These are phyloP conservation scores for Carex arenaria DNA, from an alignment of 202 grass and related monocot species.

Conservation along the genomic window DNA sequence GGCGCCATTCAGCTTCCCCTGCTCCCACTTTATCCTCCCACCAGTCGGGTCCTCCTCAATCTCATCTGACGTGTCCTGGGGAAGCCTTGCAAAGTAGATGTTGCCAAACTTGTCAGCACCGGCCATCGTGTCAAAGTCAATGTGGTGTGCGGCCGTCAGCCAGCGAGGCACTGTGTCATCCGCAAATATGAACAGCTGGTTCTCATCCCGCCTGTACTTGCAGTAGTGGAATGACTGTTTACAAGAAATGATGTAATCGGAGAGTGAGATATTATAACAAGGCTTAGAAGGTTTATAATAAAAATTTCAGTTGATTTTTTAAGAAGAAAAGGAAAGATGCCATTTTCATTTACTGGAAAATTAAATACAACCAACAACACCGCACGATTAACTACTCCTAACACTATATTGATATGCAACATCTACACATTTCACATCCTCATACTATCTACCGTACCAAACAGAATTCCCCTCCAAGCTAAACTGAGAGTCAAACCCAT, in stretches of 20 bases:
- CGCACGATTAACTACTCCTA: too few relatives aligned
- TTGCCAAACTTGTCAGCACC: slow-evolving; percentile 97
- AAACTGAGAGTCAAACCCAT: too few relatives aligned
- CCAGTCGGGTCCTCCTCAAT: slow-evolving; percentile 99
- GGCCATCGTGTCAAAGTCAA: slow-evolving; percentile 99
- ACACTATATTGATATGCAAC: too few relatives aligned
- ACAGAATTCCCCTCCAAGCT: too few relatives aligned
- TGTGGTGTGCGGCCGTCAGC: slow-evolving; percentile 86
- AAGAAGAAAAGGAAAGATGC: too few relatives aligned
- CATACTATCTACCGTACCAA: too few relatives aligned
- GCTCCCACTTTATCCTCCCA: slow-evolving; percentile 96
- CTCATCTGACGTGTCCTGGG: slow-evolving; percentile 91
- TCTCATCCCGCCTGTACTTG: slow-evolving; percentile 95
- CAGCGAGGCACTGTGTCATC: slow-evolving; percentile 93
- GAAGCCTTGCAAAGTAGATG: slow-evolving; percentile 89
- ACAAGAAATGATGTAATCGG: not conserved
- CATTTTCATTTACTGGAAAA: too few relatives aligned
- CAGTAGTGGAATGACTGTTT: slow-evolving; percentile 95
- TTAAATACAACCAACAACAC: too few relatives aligned
- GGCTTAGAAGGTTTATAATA: not conserved
- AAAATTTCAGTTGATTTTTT: not conserved
- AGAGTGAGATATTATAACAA: not conserved
- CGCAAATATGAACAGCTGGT: slow-evolving; percentile 94
- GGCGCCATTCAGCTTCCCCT: slow-evolving; percentile 92
- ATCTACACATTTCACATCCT: too few relatives aligned